Evolutionary conservation across 805 yeast genomes (phyloP), one percentile per base, ranked within the genome.

Genomic region (Pichia scutulata): DNA sequence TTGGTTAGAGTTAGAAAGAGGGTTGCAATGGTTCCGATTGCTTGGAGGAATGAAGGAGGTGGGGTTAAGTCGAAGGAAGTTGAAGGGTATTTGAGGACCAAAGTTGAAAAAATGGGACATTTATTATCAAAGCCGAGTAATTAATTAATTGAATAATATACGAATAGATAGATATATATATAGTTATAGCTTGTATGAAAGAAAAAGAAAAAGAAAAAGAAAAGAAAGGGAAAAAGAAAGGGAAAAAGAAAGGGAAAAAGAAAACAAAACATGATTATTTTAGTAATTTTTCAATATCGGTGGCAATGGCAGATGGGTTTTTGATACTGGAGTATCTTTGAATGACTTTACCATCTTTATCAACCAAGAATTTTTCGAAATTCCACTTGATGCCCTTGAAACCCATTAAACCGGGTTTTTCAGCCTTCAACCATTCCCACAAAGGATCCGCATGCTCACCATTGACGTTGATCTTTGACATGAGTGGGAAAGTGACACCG

Each of bases 81-180:
- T 30, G 96, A 93, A 59, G 96, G 96, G 1, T 93, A 93, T 62
- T 71, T 93, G 52, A 79, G 93, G 60, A 93, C 99, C 1, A 93
- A 93, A 70, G 86, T 92, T 48, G 96, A 92, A 67, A 76, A 96
- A 60, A 93, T 93, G 99, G 99, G 99, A 0, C 99, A 93, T 68
- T 69, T 93, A 50, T 72, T 93, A 51, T 82, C 77, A 58, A 74
- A 64, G 46, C 71, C 71, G 14, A 19, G 25, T 9, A 6, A 16
- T 30, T 24, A 44, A 24, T n/a, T 30, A 5, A 39, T 26, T 26
- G n/a, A 14, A n/a, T 33, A 25, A 14, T 16, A n/a, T n/a, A n/a
- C n/a, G n/a, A n/a, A n/a, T n/a, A n/a, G n/a, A n/a, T n/a, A 13
- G n/a, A 13, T 8, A 28, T 28, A 13, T 28, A 13, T 28, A 13